Evolutionary conservation across 108 stramenopile species (phyloP), one percentile per base, ranked within the genome.

Genomic region (Nannochloropsis salina): DNA sequence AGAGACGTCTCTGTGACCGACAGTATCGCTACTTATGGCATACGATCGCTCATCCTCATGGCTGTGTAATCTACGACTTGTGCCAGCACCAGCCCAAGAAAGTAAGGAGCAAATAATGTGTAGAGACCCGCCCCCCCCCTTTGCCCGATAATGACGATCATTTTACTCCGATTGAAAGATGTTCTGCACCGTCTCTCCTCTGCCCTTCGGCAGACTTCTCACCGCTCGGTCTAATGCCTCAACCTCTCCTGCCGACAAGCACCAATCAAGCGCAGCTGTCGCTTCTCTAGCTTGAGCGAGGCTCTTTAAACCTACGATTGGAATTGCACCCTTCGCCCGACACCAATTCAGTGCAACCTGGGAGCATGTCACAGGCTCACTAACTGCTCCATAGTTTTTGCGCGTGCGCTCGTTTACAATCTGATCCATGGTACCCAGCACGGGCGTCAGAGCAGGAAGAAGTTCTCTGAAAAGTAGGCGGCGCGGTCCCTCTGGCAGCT

Each of bases 261-360:
- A 41, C 90, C 90, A 90, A 9, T 87, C 89, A 43, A 90, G 84
- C 41, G 90, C 90, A 22, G 89, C 90, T 47, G 86, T 10, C 41
- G 88, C 85, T 43, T 90, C 90, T 44, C 84, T 41, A 43, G 90
- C 90, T 45, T 90, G 90, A 45, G 44, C 83, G 40, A 88, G 41
- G 11, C 81, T 87, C 80, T 88, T 86, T 15, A 90, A 79, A 18
- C 90, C 90, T 9, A 90, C 90, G 41, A 90, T 81, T 2, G 89
- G 89, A 31, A 90, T 45, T 9, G 89, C 86, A 22, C 90, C 90
- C 81, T 90, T 90, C 31, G 84, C 82, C 11, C 88, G 41, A 80
- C 45, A 85, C 89, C 89, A 90, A 84, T 90, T 90, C 8, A 90
- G 43, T 1, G 87, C 86, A 44, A 90, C 87, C 87, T 90, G 85